phyloP scores from a whole-genome alignment of 1,284 basidiomycete species.

The Malassezia japonica region DNA sequence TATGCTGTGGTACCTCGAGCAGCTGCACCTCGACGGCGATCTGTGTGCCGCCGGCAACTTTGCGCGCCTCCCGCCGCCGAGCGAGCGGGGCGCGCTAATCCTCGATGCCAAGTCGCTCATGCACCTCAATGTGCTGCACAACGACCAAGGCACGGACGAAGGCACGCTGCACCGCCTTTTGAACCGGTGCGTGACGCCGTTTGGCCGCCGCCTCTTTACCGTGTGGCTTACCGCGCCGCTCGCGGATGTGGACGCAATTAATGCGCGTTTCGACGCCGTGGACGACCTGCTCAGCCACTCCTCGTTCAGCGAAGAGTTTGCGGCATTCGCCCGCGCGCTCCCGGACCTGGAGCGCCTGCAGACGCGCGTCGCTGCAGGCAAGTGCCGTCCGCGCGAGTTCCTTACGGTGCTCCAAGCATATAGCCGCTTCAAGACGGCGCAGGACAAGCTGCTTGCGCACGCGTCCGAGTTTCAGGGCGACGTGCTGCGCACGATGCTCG shows the following conservation, averaged over 20 bases:
- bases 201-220: slow-evolving; percentile 46
- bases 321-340: slow-evolving; percentile 29
- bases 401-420: slow-evolving; percentile 36
- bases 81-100: slow-evolving; percentile 29
- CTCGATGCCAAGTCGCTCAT: slow-evolving; percentile 46
- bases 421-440: slow-evolving; percentile 21
- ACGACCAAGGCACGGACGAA: slow-evolving; percentile 42
- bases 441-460: slow-evolving; percentile 9
- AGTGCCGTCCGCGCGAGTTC: slow-evolving; percentile 44
- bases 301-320: slow-evolving; percentile 33
- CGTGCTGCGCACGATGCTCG: slow-evolving; percentile 23
- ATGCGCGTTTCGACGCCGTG: slow-evolving; percentile 41
- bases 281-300: slow-evolving; percentile 34
- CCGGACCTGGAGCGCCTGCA: slow-evolving; percentile 46
- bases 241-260: slow-evolving; percentile 26
- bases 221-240: slow-evolving; percentile 44
- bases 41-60: slow-evolving; percentile 45
- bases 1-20: slow-evolving; percentile 40
- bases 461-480: slow-evolving; percentile 19
- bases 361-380: slow-evolving; percentile 40
- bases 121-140: slow-evolving; percentile 44
- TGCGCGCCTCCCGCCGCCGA: slow-evolving; percentile 36
- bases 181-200: slow-evolving; percentile 46
- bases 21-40: slow-evolving; percentile 43
- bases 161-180: slow-evolving; percentile 44